Conservation (phyloP, 225 moss, liverwort and hornwort genomes). For the Climacium dendroides region DNA sequence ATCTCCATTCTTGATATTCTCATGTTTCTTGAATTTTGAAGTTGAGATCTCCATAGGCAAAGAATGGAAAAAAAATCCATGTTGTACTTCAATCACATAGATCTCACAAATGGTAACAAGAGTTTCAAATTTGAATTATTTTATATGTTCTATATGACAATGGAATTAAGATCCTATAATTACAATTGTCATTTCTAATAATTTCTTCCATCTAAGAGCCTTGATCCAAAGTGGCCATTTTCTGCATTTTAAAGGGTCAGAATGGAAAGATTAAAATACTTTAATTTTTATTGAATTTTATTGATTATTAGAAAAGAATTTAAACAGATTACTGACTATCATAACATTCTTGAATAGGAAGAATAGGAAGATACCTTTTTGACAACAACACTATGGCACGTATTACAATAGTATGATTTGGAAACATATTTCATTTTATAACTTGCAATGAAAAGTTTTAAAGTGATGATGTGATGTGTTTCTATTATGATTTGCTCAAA, state of each 20-base stretch:
- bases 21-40: no score
- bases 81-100: not conserved
- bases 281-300: not conserved
- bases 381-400: not conserved
- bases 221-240: not conserved
- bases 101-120: not conserved
- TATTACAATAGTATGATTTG: not conserved
- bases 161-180: not conserved
- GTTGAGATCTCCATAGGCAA: no score
- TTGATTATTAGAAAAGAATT: not conserved
- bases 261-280: not conserved
- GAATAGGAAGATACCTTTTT: not conserved
- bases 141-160: not conserved
- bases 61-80: no score
- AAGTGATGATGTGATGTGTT: not conserved
- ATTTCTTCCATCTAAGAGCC: not conserved
- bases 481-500: no score
- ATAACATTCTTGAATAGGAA: not conserved
- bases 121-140: not conserved
- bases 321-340: accelerated
- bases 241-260: accelerated
- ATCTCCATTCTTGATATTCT: no score
- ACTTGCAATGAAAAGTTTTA: not conserved
- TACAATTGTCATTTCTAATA: not conserved
- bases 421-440: not conserved